A percentile compares a stretch with the other conserved stretches of the same genome.
Evolutionary conservation across 495 filamentous ascomycete genomes (phyloP).

Genomic region (Astrocystis sublimbata): DNA sequence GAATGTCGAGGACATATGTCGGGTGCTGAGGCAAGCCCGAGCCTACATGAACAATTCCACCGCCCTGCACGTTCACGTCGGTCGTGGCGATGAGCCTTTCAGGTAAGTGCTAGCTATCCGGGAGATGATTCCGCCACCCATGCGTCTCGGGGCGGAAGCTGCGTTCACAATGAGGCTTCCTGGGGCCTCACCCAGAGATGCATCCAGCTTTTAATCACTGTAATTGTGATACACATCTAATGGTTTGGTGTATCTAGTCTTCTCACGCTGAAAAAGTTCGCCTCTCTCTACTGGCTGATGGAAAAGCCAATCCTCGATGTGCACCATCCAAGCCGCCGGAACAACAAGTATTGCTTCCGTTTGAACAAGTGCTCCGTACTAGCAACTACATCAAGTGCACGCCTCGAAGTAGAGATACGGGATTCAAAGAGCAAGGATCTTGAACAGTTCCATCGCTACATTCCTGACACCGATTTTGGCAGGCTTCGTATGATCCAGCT

Average conservation of each 20-base stretch:
- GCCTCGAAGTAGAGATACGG: not conserved
- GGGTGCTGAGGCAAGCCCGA: conserved; percentile 15
- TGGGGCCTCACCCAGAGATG: too few relatives aligned
- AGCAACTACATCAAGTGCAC: not conserved
- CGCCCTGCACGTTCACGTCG: conserved; percentile 26
- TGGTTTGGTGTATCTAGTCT: conserved; percentile 9
- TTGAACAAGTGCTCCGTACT: not conserved
- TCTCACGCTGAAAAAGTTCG: conserved; percentile 26
- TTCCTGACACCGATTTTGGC: not conserved
- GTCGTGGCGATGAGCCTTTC: conserved; percentile 28
- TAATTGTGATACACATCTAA: not conserved
- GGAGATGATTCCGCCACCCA: not conserved
- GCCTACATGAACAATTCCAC: conserved; percentile 24
- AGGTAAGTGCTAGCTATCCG: not conserved
- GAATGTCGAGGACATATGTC: conserved; percentile 21
- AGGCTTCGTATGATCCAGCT: conserved; percentile 3
- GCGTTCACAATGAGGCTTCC: not conserved
- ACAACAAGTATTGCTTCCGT: not conserved
- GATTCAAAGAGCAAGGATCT: too few relatives aligned
- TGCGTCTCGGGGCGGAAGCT: not conserved
- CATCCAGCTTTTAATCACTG: not conserved
- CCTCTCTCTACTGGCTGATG: conserved; percentile 11
- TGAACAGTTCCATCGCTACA: not conserved
- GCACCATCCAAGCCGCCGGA: conserved; percentile 24
- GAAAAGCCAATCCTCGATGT: conserved; percentile 21